phyloP scores from a whole-genome alignment of 768 basidiomycete genomes.

The Termitomyces bulborhizus region DNA sequence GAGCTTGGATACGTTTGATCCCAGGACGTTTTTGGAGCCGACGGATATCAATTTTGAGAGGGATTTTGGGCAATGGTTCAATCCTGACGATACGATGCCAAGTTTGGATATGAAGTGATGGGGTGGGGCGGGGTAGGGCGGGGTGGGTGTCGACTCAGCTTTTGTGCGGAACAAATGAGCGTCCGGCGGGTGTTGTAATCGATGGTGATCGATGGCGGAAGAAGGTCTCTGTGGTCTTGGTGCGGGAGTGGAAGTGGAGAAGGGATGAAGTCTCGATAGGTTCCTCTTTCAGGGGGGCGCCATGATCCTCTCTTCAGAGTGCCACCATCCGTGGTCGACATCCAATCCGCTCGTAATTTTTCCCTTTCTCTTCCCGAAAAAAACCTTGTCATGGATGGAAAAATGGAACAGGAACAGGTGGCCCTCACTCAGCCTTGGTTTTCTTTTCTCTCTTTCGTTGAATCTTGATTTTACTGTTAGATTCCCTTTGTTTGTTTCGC shows the following conservation, averaged over 20 bases:
- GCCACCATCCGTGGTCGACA: background rate
- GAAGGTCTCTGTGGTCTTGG: background rate
- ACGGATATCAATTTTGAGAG: constrained; percentile 61
- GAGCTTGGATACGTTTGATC: constrained; percentile 36
- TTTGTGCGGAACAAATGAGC: background rate
- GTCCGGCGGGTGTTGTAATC: background rate
- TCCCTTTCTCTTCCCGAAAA: background rate
- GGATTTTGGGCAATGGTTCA: constrained; percentile 76
- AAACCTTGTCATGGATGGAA: constrained; percentile 1
- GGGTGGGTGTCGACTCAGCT: background rate
- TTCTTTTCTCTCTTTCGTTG: background rate
- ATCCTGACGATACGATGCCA: constrained; percentile 38
- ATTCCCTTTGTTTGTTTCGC: background rate
- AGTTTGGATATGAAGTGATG: constrained; percentile 17
- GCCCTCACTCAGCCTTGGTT: background rate
- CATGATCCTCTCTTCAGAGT: background rate
- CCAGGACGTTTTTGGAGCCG: constrained; percentile 31
- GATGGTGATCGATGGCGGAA: background rate
- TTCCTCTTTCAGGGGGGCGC: background rate
- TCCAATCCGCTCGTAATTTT: background rate
- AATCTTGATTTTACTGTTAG: background rate
- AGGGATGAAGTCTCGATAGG: background rate
- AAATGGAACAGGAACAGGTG: constrained; percentile 4
- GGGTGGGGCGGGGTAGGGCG: background rate
- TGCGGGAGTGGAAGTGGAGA: background rate